phyloP scores from a whole-genome alignment of 2,329 filamentous ascomycete genomes.

The Pyrenochaeta sp. region DNA sequence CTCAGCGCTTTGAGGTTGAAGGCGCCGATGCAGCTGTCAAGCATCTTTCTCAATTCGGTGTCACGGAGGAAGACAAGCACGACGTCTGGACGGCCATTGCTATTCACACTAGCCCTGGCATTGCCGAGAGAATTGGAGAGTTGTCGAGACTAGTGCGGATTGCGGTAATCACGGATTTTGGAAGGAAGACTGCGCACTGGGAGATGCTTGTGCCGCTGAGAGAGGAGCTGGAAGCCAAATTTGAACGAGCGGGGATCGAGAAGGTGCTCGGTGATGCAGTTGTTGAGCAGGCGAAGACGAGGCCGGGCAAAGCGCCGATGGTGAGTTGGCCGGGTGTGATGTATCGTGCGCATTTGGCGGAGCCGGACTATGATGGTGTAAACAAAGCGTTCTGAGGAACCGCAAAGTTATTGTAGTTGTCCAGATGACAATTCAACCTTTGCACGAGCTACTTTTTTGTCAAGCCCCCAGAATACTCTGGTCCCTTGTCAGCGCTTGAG shows the following conservation, averaged over 20 bases:
- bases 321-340: slow-evolving; percentile 48
- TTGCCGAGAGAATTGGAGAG: slow-evolving; percentile 55
- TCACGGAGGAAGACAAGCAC: slow-evolving; percentile 40
- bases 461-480: background rate
- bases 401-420: background rate
- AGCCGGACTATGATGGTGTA: slow-evolving; percentile 40
- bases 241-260: slow-evolving; percentile 52
- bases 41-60: slow-evolving; percentile 36
- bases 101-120: slow-evolving; percentile 54
- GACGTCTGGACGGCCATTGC: slow-evolving; percentile 58
- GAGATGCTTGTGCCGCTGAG: slow-evolving; percentile 27
- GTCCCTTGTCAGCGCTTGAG: background rate
- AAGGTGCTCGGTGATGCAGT: slow-evolving; percentile 56
- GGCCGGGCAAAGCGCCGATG: slow-evolving; percentile 52
- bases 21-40: slow-evolving; percentile 53
- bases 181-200: slow-evolving; percentile 27
- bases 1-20: slow-evolving; percentile 56
- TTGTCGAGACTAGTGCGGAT: slow-evolving; percentile 49
- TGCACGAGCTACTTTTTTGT: background rate
- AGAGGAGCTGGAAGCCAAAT: slow-evolving; percentile 34
- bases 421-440: background rate
- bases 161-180: slow-evolving; percentile 54
- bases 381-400: slow-evolving; percentile 39
- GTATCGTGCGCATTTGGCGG: slow-evolving; percentile 33
- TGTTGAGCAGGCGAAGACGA: slow-evolving; percentile 49